Evolutionary conservation across 768 basidiomycete genomes (phyloP), one percentile per base, ranked within the genome.

Genomic region (Dioszegia crocea): DNA sequence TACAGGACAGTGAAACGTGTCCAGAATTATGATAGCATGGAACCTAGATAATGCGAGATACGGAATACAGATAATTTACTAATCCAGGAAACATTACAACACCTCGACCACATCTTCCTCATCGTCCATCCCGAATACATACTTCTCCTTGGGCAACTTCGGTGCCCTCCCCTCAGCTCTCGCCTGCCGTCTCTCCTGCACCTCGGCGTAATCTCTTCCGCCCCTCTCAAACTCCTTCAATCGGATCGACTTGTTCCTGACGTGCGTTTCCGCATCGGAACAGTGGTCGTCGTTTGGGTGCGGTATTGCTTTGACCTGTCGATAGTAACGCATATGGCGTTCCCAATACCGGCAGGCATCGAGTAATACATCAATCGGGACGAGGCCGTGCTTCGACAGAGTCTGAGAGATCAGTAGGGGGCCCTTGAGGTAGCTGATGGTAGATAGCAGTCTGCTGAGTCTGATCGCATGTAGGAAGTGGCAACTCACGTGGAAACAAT

Each of bases 401-500:
- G 38, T 27, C 55, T 48, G 9, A 4, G 10, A 4, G 4, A 14
- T 46, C 26, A 33, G 33, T 21, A 17, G 19, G 16, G 38, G 23
- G 43, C 24, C 12, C 29, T 17, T 9, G 24, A 1, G 2, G n/a
- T 19, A n/a, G n/a, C n/a, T n/a, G n/a, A n/a, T 39, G 6, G 21
- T 19, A 36, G 23, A 46, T 23, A n/a, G n/a, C n/a, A n/a, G n/a
- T n/a, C n/a, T n/a, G n/a, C n/a, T n/a, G n/a, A n/a, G n/a, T n/a
- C n/a, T n/a, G n/a, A n/a, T n/a, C n/a, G n/a, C n/a, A n/a, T n/a
- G n/a, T n/a, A n/a, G n/a, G n/a, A 36, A 2, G 27, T 16, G 17
- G 21, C 8, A 6, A 64, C 65, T 62, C 46, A 69, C 67, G 41
- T 30, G 19, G 8, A 66, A 24, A 17, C 21, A 23, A 50, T 57